Percentiles rank a stretch among this genome's conserved stretches.
phyloP scores from a whole-genome alignment of 257 asterid genomes.

The Solanum neorickii region DNA sequence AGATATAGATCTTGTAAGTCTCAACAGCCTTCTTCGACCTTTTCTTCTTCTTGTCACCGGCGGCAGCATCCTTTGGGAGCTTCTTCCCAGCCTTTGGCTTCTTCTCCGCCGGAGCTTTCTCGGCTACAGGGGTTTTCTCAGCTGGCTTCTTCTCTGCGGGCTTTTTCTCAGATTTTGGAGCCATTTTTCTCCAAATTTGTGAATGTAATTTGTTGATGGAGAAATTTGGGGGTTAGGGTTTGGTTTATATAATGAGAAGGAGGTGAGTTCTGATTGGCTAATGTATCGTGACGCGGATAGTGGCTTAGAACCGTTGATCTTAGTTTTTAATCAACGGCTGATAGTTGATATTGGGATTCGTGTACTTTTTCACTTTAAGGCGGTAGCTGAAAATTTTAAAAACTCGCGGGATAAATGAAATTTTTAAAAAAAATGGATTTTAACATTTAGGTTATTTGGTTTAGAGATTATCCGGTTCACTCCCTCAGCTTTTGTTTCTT shows the following conservation, averaged over 20 bases:
- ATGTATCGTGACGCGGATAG: not conserved
- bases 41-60: constrained; percentile 4
- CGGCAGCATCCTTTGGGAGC: constrained; percentile 2
- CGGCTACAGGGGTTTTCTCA: constrained; percentile 5
- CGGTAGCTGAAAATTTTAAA: not conserved
- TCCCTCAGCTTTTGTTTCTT: not conserved
- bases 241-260: not conserved
- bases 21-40: not conserved
- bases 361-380: not conserved
- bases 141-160: constrained; percentile 9
- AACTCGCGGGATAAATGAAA: not conserved
- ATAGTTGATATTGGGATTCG: not conserved
- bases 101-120: constrained; percentile 9
- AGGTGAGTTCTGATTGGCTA: not conserved
- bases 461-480: not conserved
- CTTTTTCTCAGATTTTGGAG: constrained; percentile 16
- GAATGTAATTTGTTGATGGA: not conserved
- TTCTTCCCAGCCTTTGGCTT: constrained; percentile 8
- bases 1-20: constrained; percentile 6
- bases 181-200: not conserved
- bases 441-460: not conserved
- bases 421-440: not conserved
- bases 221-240: not conserved
- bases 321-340: not conserved
- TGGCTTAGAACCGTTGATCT: not conserved